phyloP scores from a whole-genome alignment of 1,284 basidiomycete species.

The Sutorius eximius region DNA sequence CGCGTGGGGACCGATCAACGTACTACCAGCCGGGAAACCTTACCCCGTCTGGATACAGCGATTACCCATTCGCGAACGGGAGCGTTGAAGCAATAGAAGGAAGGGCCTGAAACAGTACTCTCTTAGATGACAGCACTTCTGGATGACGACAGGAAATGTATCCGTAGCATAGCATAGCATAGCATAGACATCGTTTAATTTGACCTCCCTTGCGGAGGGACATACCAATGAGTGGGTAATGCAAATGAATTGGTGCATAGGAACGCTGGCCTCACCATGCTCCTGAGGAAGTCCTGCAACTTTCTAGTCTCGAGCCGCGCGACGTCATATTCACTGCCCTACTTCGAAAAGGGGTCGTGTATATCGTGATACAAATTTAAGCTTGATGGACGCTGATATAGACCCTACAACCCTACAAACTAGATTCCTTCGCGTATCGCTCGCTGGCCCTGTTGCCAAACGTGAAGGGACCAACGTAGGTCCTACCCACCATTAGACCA shows the following conservation, averaged over 20 bases:
- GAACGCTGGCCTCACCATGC: neutral
- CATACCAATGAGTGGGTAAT: neutral
- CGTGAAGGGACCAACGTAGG: no score
- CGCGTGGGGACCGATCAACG: slow-evolving; percentile 15
- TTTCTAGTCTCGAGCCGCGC: no score
- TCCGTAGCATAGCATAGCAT: neutral
- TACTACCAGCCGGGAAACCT: slow-evolving; percentile 18
- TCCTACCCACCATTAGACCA: neutral
- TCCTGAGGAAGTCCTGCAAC: neutral
- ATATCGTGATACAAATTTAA: neutral
- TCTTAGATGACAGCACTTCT: neutral
- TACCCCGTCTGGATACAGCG: slow-evolving; percentile 26
- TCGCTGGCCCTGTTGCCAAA: neutral
- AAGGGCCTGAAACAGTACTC: neutral
- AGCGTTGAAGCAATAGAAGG: neutral
- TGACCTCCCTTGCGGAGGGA: neutral
- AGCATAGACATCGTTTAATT: neutral
- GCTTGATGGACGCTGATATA: neutral
- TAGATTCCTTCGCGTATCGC: neutral
- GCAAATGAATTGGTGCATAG: neutral
- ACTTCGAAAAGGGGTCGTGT: neutral
- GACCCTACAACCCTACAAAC: neutral
- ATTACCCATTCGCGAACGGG: slow-evolving; percentile 20
- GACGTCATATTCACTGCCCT: neutral
- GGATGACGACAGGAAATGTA: neutral